Conservation (phyloP, 768 basidiomycete genomes). For the Lanmaoa rubissima region DNA sequence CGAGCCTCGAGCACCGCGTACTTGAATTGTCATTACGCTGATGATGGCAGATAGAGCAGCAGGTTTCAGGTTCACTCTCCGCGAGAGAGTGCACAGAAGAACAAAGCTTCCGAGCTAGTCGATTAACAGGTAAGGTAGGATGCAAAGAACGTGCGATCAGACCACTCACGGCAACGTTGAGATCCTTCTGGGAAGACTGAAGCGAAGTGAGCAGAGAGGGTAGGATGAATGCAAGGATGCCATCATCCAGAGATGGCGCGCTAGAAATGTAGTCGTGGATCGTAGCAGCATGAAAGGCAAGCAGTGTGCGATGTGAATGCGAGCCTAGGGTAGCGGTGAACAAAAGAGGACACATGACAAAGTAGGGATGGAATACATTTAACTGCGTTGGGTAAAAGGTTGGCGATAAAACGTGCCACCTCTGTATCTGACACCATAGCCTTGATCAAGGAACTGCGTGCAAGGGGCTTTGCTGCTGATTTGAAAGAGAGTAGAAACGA, state of each 20-base stretch:
- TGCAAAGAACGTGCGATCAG: not conserved
- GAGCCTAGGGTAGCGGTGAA: slow-evolving; percentile 29
- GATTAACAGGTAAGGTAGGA: not conserved
- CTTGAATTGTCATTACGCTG: slow-evolving; percentile 49
- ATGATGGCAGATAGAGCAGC: slow-evolving; percentile 62
- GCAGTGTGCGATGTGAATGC: slow-evolving; percentile 61
- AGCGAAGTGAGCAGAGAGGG: slow-evolving; percentile 64
- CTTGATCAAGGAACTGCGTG: slow-evolving; percentile 67
- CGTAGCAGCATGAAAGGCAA: slow-evolving; percentile 80
- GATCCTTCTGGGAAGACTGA: slow-evolving; percentile 46
- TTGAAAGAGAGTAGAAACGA: slow-evolving; percentile 74
- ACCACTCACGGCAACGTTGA: slow-evolving; percentile 46
- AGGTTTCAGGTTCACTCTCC: slow-evolving; percentile 57
- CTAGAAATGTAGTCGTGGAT: slow-evolving; percentile 77
- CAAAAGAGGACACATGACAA: not conserved
- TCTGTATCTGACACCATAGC: slow-evolving; percentile 74
- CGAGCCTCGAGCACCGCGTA: slow-evolving; percentile 26
- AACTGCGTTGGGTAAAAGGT: slow-evolving; percentile 59
- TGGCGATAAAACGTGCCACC: slow-evolving; percentile 67
- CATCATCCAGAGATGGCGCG: slow-evolving; percentile 58
- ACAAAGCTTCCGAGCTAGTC: slow-evolving; percentile 70
- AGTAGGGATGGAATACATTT: slow-evolving; percentile 33
- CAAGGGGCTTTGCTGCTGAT: slow-evolving; percentile 70
- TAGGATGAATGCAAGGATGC: slow-evolving; percentile 60
- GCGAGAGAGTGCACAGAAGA: slow-evolving; percentile 66